A percentile compares a stretch with the other conserved stretches of the same genome.
Conservation (phyloP, 1,284 basidiomycete species). For the Ustilago lituana region DNA sequence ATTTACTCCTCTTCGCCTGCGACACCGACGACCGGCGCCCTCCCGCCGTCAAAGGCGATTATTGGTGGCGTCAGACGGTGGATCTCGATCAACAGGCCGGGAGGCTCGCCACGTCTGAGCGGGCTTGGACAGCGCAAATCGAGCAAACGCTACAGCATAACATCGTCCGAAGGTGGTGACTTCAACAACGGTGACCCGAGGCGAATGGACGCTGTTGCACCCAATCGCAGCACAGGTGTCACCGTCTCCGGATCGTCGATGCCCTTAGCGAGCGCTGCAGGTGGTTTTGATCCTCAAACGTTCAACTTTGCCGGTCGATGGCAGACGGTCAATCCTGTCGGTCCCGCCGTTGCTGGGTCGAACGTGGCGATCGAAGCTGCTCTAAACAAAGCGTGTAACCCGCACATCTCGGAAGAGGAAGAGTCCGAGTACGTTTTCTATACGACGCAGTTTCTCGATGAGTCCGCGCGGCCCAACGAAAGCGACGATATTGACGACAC, state of each 20-base stretch:
- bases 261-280: not conserved
- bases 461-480: slow-evolving; percentile 21
- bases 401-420: slow-evolving; percentile 40
- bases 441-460: slow-evolving; percentile 46
- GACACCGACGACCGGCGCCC: slow-evolving; percentile 3
- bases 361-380: slow-evolving; percentile 43
- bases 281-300: slow-evolving; percentile 34
- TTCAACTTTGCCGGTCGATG: slow-evolving; percentile 52
- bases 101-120: slow-evolving; percentile 17
- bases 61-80: slow-evolving; percentile 58
- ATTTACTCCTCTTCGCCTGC: slow-evolving; percentile 11
- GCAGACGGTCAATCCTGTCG: slow-evolving; percentile 32
- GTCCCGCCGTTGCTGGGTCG: slow-evolving; percentile 22
- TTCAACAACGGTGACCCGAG: slow-evolving; percentile 10
- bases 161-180: slow-evolving; percentile 26
- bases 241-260: not conserved
- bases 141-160: slow-evolving; percentile 29
- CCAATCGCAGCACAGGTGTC: slow-evolving; percentile 3
- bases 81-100: slow-evolving; percentile 55
- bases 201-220: slow-evolving; percentile 1
- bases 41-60: slow-evolving; percentile 45
- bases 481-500: slow-evolving; percentile 4
- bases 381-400: slow-evolving; percentile 41
- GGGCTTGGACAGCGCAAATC: slow-evolving; percentile 10
- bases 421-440: slow-evolving; percentile 48